Base-by-base conservation (phyloP, 2,329 filamentous ascomycete species). In the Arthrobotrys conoides region DNA sequence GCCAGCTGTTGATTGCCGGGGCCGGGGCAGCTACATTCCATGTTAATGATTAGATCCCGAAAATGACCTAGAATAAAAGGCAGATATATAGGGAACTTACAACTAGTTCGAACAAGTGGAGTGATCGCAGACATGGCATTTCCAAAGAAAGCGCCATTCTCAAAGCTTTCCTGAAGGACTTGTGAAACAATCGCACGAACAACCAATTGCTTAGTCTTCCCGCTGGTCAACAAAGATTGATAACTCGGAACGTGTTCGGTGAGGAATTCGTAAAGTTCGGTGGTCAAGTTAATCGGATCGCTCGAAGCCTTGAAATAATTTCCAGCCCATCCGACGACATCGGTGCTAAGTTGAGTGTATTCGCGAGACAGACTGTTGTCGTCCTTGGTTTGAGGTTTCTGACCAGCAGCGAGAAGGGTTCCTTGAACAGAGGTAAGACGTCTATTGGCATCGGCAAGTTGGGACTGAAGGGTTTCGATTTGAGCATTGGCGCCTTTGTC, bases 371-470 rank as follows among this genome's bases (percentile, higher is more conserved):
- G 41, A 20, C 49, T 71, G 22, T 71, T 77, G 46, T 77, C 73
- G 41, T 77, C 73, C 24, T 77, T 77, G 16, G 73, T 77, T 67
- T 77, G 73, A n/a, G 59, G 67, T 63, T 77, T 77, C 67, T 77
- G 73, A 22, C 73, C 73, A 55, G 73, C 73, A 48, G 73, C 67
- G 49, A 77, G 73, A 12, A 77, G 73, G n/a, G 8, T 77, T 68
- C 73, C 73, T 61, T 77, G 73, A 48, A 77, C 73, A 46, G 73
- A 68, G 6, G 73, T 77, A 36, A 77, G 67, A 66, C 73, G 73
- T 30, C 66, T 77, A 20, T 77, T 77, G 67, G 73, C 66, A 65
- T 77, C 73, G 22, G 66, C 51, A 41, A 77, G 73, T 48, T 77
- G 73, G n/a, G 49, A 46, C 61, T 71, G 73, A 0, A 77, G 53